These are phyloP conservation scores for Uncinocarpus reesii DNA, from an alignment of 2,329 filamentous ascomycete species.

Conservation along the genomic window DNA sequence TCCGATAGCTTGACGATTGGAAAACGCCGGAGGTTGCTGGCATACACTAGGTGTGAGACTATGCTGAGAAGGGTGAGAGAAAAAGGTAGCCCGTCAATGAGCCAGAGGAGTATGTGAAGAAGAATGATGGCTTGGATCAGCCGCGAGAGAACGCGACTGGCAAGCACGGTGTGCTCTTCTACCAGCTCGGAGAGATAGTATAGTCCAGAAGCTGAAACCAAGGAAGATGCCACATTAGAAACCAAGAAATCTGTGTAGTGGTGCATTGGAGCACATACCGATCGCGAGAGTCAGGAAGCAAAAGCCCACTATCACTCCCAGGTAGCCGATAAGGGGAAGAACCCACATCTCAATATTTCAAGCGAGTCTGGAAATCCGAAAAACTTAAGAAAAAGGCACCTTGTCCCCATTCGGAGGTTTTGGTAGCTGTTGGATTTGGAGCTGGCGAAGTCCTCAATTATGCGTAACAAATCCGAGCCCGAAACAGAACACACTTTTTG, in stretches of 20 bases:
- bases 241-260: too few relatives aligned
- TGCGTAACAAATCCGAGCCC: too few relatives aligned
- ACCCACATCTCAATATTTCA: conserved; percentile 64
- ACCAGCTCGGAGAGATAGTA: conserved; percentile 98
- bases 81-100: conserved; percentile 80
- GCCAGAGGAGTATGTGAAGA: conserved; percentile 61
- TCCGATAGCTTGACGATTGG: conserved; percentile 76
- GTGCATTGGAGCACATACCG: too few relatives aligned
- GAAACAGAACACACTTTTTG: too few relatives aligned
- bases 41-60: conserved; percentile 70
- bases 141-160: conserved; percentile 72
- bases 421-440: too few relatives aligned
- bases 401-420: background rate
- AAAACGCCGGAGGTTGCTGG: conserved; percentile 70
- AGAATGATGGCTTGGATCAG: conserved; percentile 75
- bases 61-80: conserved; percentile 64
- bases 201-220: conserved; percentile 67
- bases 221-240: too few relatives aligned
- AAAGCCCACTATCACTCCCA: conserved; percentile 81
- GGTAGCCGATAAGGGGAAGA: conserved; percentile 79
- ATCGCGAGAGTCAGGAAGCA: conserved; percentile 90
- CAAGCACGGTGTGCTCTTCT: conserved; percentile 90
- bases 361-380: background rate
- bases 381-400: background rate
- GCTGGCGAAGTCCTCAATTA: too few relatives aligned